Evolutionary conservation across 768 basidiomycete genomes (phyloP), one percentile per base, ranked within the genome.

Genomic region (Cantharellus cinnabarinus): DNA sequence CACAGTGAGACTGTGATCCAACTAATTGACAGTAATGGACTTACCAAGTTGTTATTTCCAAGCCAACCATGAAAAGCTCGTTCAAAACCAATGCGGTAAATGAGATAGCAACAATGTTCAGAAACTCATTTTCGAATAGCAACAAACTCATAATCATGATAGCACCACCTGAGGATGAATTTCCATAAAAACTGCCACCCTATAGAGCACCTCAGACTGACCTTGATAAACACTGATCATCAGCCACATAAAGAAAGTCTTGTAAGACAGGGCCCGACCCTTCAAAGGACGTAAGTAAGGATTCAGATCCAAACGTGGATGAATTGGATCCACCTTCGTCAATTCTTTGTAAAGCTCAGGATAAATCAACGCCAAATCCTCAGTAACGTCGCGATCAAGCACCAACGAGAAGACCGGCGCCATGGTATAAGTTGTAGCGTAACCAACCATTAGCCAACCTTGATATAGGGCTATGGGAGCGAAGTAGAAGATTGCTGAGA

Each of bases 151-250:
- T 81, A 67, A 99, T 88, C 95, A 99, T 99, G 71, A 99, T 99
- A 3, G 90, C 90, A 44, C 89, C 89, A 64, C 93, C 90, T 93
- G 63, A 15, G 38, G 38, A 39, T 40, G 3, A 34, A 14, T 41
- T 29, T 58, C 10, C 29, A 1, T 10, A 10, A 10, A 37, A 1
- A 60, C 53, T 2, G 35, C 44, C 5, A 41, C 4, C 29, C 20
- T n/a, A 7, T 62, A 10, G 48, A 44, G 4, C 50, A 3, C 35
- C 29, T 20, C 10, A 4, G 37, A 10, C 10, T 54, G 15, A 84
- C 93, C 94, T 79, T 99, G 95, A 70, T 98, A 99, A 54, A 97
- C 74, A 67, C 90, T 94, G 67, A 98, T 90, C 81, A 93, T 89
- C 62, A 91, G 71, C 95, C 95, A 99, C 62, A 84, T 79, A 74